Base-by-base conservation (phyloP, 2,329 filamentous ascomycete species). In the Trichoderma citrinoviride region DNA sequence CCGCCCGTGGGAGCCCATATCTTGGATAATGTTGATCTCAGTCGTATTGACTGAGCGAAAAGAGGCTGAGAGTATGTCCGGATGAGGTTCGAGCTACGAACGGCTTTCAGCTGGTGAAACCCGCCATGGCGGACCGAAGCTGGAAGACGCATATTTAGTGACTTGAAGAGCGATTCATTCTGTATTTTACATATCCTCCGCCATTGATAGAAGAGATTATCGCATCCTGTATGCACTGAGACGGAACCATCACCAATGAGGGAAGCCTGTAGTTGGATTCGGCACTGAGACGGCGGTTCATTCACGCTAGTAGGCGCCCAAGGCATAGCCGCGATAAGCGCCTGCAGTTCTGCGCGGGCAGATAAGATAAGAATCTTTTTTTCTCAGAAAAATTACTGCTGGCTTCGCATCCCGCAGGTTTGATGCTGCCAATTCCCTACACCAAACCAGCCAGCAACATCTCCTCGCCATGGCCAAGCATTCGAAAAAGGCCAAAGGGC, bases 1-100 rank as follows among this genome's bases (percentile, higher is more conserved):
- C 90, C 88, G 49, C 89, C 88, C 0, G 89, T 91, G 2, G 93
- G 92, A 29, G 88, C 82, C 92, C 93, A 97, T 76, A 93, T 85
- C 52, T 82, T 87, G 3, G 92, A 94, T 10, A 94, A 76, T 49
- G 73, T 75, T 41, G 74, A 76, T 50, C 77, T 74, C 56, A 66
- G 66, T 29, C 67, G 67, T 55, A 55, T 52, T 37, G 68, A 63
- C 57, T 68, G 89, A 82, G 71, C 49, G 54, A 67, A 44, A 57
- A 65, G 63, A 41, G 70, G 65, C 53, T 65, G 66, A 40, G 71
- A 71, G 63, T 72, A 67, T 50, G 69, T 46, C 68, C 71, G 68
- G 19, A 67, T 40, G 57, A 70, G 70, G 33, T 19, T 46, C 21
- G 29, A 33, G 21, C 17, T 27, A 49, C 33, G 25, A 12, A 61